phyloP scores from a whole-genome alignment of 352 stramenopile genomes.

The Phytophthora sojae region DNA sequence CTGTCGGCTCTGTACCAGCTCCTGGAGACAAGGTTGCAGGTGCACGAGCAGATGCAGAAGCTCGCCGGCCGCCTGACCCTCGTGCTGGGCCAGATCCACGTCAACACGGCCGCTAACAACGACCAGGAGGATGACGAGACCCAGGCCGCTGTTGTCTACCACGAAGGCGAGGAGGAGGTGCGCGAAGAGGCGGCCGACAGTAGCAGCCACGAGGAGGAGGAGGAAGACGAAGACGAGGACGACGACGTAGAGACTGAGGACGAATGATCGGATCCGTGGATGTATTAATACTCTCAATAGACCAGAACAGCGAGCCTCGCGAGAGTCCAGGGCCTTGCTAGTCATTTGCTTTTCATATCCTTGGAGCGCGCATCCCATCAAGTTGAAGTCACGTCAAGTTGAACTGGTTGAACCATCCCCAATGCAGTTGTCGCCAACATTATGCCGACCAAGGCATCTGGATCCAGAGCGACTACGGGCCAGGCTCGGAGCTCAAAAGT shows the following conservation, averaged over 20 bases:
- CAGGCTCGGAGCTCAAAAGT: slow-evolving; percentile 41
- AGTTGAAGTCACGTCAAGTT: slow-evolving; percentile 3
- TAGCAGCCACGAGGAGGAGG: slow-evolving; percentile 59
- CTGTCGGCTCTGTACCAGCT: slow-evolving; percentile 88
- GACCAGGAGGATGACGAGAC: slow-evolving; percentile 54
- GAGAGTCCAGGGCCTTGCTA: slow-evolving; percentile 27
- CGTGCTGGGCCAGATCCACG: slow-evolving; percentile 86
- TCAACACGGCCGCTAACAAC: slow-evolving; percentile 52
- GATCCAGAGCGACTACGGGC: slow-evolving; percentile 62
- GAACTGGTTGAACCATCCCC: neutral
- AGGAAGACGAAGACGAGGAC: slow-evolving; percentile 55
- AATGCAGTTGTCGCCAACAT: slow-evolving; percentile 51
- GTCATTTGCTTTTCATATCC: slow-evolving; percentile 34
- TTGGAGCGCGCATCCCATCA: slow-evolving; percentile 10
- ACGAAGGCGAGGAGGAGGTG: slow-evolving; percentile 62
- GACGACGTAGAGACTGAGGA: slow-evolving; percentile 43
- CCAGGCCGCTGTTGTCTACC: slow-evolving; percentile 70
- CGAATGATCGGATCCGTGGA: slow-evolving; percentile 42
- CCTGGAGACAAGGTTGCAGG: slow-evolving; percentile 81
- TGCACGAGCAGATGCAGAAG: slow-evolving; percentile 86
- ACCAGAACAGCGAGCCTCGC: slow-evolving; percentile 41
- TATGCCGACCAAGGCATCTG: slow-evolving; percentile 61
- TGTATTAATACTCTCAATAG: slow-evolving; percentile 72
- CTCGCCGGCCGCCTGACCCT: slow-evolving; percentile 82
- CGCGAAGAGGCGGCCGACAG: slow-evolving; percentile 39